Base-by-base conservation (phyloP, 305 asterid species). In the Plantago lanceolata region DNA sequence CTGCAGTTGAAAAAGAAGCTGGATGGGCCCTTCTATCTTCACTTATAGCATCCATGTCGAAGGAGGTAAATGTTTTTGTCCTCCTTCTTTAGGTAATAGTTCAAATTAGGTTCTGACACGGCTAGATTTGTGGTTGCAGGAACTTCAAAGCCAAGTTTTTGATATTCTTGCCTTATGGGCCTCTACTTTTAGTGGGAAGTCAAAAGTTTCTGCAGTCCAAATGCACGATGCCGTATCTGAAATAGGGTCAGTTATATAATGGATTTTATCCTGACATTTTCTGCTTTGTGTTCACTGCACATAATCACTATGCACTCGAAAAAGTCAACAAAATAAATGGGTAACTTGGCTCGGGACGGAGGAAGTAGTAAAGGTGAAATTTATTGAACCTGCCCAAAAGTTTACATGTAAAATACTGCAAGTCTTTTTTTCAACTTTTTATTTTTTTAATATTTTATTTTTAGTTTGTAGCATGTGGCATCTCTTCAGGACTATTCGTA, bases 11-110 rank as follows among this genome's bases (percentile, higher is more conserved):
- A 78, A 90, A 87, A 77, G 97, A 94, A 84, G 90, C 95, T 70
- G 99, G 99, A 56, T 94, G 99, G 99, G 79, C 77, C 70, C 95
- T 94, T 79, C 74, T 94, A 72, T 84, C 99, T 54, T 88, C 99
- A 35, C 88, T 94, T 59, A 74, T 94, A 79, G 82, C 90, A 58
- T 94, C 97, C 43, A 74, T 94, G 84, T 81, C 95, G n/a, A 88
- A 79, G 77, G 94, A 83, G 90, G 99, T 85, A 75, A 66, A 29
- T 61, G 29, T 50, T 48, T 47, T 69, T 65, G 48, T 69, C 61
- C 65, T 66, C 57, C n/a, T 29, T 12, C 47, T 71, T 47, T 45
- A 26, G 68, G 63, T 73, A 19, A 50, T 58, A 57, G 56, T 60
- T 57, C 68, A 64, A 50, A 57, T 73, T 48, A 67, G 31, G 64